Evolutionary conservation across 345 rosid genomes (phyloP).

Genomic region (Psidium friedrichsthalianum): DNA sequence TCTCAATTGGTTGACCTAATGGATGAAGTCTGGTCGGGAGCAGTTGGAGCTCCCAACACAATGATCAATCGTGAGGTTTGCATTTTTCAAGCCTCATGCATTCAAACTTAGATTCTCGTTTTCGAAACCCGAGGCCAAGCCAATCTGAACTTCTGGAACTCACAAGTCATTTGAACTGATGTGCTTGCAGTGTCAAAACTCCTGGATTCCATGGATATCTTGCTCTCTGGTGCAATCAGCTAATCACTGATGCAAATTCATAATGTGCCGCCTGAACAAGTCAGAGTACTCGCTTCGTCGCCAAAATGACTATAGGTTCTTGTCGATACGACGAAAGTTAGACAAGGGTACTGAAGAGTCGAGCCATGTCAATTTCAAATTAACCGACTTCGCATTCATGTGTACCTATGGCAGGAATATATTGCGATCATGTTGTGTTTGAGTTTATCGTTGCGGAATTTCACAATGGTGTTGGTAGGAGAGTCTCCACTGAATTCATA

Average conservation of each 20-base stretch:
- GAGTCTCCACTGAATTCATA: not conserved
- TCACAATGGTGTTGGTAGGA: not conserved
- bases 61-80: not conserved
- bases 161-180: not conserved
- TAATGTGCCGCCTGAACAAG: not conserved
- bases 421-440: rapidly evolving
- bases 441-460: not conserved
- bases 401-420: not conserved
- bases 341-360: not conserved
- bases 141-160: not conserved
- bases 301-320: not conserved
- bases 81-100: not conserved
- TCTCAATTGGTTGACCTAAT: not conserved
- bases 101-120: too few species aligned
- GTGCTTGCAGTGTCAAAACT: not conserved
- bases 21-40: not conserved
- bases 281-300: not conserved
- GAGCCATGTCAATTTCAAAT: not conserved
- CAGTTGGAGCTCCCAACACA: not conserved
- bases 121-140: not conserved
- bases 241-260: not conserved
- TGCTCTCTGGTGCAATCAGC: not conserved
- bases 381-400: not conserved
- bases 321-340: not conserved
- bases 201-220: not conserved